Evolutionary conservation across 768 basidiomycete species (phyloP).

Genomic region (Tulasnella sp.): DNA sequence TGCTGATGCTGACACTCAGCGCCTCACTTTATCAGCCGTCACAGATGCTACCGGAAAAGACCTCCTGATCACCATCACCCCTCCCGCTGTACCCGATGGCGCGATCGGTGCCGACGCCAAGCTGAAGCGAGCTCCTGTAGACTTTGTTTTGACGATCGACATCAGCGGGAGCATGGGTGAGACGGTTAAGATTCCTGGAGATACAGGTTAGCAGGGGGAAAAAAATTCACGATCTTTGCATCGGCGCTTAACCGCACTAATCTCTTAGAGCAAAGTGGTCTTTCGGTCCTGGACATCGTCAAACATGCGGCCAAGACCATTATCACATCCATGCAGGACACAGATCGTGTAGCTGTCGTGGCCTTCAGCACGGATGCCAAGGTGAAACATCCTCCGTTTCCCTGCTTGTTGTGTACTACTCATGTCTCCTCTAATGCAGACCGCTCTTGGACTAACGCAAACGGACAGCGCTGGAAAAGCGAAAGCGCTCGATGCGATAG

Average conservation of each 20-base stretch:
- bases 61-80: slow-evolving; percentile 1
- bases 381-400: background rate
- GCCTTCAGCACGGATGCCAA: slow-evolving; percentile 10
- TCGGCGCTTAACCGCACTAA: slow-evolving; percentile 1
- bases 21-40: background rate
- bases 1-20: background rate
- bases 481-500: slow-evolving; percentile 1
- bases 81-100: background rate
- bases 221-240: slow-evolving; percentile 8
- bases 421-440: background rate
- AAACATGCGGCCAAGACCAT: slow-evolving; percentile 19
- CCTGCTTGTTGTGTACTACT: background rate
- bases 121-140: slow-evolving; percentile 14
- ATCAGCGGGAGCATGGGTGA: slow-evolving; percentile 14
- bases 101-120: background rate
- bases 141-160: slow-evolving; percentile 18
- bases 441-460: slow-evolving; percentile 7
- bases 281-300: background rate
- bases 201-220: slow-evolving; percentile 1
- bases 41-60: background rate
- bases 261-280: no score
- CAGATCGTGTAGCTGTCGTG: slow-evolving; percentile 17
- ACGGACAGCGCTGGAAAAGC: slow-evolving; percentile 6
- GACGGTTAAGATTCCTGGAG: slow-evolving; percentile 12
- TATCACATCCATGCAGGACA: slow-evolving; percentile 8